Evolutionary conservation across 192 early-diverging fungal genomes (phyloP), one percentile per base, ranked within the genome.

Genomic region (Phlyctochytrium arcticum): DNA sequence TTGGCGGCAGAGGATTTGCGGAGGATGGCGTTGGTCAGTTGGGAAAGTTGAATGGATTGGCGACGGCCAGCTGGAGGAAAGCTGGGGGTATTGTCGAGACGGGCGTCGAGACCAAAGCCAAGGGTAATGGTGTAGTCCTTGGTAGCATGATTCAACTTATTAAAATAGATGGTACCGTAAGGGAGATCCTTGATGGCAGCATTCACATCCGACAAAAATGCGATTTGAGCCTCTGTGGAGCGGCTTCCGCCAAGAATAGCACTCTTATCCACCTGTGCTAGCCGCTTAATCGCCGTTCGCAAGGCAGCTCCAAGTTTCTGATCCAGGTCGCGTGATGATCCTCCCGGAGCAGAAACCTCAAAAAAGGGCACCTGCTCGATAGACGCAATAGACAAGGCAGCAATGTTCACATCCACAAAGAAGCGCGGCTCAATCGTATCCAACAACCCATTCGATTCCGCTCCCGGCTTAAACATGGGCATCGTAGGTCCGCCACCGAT

Each of bases 51-150:
- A 32, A 79, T 55, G 30, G 86, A 56, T 35, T 80, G 53, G 26
- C 87, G 73, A 8, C 70, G 48, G 17, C 88, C 83, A 34, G 69
- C 69, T 27, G 73, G 50, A 7, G 87, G 85, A 57, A 81, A 88
- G 36, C 64, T 73, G 12, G 78, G 57, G 3, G 82, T 69, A 10
- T 62, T 48, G n/a, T 44, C 39, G 6, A 84, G 36, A 15, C 82
- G 72, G 17, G 9, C 54, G 71, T 88, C 88, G 31, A 29, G 35
- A 23, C 79, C 79, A 47, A 60, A 46, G 10, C 49, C 48, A 8
- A 76, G 49, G 26, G 68, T 69, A 29, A 53, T 63, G 1, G 34
- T 49, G 60, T 67, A 75, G 15, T 56, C 21, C 46, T 57, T 60
- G 23, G 23, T 23, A n/a, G 23, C 21, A 35, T 70, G 65, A 55